phyloP scores from a whole-genome alignment of 352 stramenopile species.

The Saprolegnia diclina region DNA sequence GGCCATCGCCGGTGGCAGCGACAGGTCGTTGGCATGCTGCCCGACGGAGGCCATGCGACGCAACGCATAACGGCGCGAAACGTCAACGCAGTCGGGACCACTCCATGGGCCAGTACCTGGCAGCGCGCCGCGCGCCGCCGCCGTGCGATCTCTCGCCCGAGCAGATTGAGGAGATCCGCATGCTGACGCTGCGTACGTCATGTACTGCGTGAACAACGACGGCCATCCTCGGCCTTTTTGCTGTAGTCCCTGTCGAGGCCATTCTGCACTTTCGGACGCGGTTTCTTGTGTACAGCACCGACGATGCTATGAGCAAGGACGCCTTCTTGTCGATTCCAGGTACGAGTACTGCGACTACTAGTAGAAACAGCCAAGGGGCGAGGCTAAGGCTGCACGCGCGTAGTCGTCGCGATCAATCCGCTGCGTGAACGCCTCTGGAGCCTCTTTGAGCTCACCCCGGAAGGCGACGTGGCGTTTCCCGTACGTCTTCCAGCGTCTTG shows the following conservation, averaged over 20 bases:
- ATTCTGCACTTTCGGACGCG: conserved; percentile 8
- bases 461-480: not conserved
- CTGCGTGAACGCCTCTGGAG: conserved; percentile 7
- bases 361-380: not conserved
- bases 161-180: conserved; percentile 23
- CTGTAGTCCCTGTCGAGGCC: conserved; percentile 21
- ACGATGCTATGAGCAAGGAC: conserved; percentile 22
- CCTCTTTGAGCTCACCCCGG: conserved; percentile 11
- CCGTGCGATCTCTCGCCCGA: conserved; percentile 17
- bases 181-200: conserved; percentile 17
- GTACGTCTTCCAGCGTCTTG: not conserved
- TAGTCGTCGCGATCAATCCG: conserved; percentile 23
- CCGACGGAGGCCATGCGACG: too few relatives aligned
- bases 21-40: too few relatives aligned
- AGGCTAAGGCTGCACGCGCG: too few relatives aligned
- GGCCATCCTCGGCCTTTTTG: not conserved
- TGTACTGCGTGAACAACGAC: not conserved
- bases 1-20: too few relatives aligned
- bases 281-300: conserved; percentile 7
- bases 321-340: conserved; percentile 25
- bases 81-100: too few relatives aligned
- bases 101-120: not conserved
- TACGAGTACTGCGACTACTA: not conserved
- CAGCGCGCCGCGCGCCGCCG: not conserved
- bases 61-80: too few relatives aligned